Base-by-base conservation (phyloP, 2,329 filamentous ascomycete species). In the Cladosporium austrohemisphaericum region DNA sequence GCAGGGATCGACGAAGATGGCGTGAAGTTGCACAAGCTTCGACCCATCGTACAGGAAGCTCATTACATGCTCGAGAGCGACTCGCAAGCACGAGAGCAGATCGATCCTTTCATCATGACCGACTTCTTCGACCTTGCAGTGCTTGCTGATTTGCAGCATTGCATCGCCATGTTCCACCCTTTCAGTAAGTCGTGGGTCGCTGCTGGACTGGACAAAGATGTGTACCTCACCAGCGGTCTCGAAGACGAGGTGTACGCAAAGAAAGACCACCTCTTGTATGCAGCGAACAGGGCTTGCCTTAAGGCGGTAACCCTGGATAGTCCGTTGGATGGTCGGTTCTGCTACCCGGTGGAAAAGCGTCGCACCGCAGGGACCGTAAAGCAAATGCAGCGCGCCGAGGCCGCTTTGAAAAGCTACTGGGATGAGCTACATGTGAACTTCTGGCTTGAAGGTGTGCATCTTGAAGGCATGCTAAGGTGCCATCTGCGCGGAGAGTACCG, bases 341-440 rank as follows among this genome's bases (percentile, higher is more conserved):
- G 52, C 33, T 81, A 71, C 68, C 78, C 73, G 43, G 67, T 68
- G 4, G 66, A 73, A 2, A 78, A 75, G 54, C 71, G 67, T 8
- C 68, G 69, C 2, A 79, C 65, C 2, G 68, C 67, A 46, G 69
- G 72, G 10, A 79, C 69, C 14, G 66, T 73, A 0, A 66, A 71
- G 4, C 58, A 60, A 0, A 67, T 81, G 60, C 68, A 71, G 8
- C 54, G 37, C 1, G 76, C 78, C 0, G 78, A 83, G 60, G 20
- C 33, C 0, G 66, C 70, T 20, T 65, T 81, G 4, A 76, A 79
- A 55, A 49, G 38, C 0, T 74, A 78, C 50, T 79, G 76, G 76
- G 50, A 43, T 2, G 57, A 52, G 28, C 14, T 61, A 3, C 52
- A 50, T 8, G 25, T 13, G 4, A 5, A 16, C n/a, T 25, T 35